Percentiles rank a stretch among this genome's conserved stretches.
Evolutionary conservation across 805 yeast genomes (phyloP).

Genomic region (Candida mattraensis): DNA sequence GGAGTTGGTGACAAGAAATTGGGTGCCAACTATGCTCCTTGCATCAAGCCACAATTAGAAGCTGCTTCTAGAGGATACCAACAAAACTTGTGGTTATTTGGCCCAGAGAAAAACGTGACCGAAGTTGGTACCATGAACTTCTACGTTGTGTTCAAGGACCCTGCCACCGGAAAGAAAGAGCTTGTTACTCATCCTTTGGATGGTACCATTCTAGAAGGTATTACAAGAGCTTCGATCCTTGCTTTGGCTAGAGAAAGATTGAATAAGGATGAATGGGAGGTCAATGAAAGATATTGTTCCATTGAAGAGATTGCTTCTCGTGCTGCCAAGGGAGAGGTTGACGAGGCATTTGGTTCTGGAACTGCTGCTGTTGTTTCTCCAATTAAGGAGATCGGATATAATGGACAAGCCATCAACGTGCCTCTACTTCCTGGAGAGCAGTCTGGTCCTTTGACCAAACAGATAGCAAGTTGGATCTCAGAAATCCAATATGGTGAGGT

Average conservation of each 20-base stretch:
- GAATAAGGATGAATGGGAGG: conserved; percentile 73
- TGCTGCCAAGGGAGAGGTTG: conserved; percentile 75
- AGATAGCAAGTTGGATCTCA: conserved; percentile 81
- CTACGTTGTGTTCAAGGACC: conserved; percentile 79
- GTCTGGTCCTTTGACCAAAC: conserved; percentile 73
- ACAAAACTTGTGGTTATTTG: conserved; percentile 96
- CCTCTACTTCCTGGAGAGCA: conserved; percentile 82
- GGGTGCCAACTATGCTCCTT: conserved; percentile 98
- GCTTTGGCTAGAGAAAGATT: conserved; percentile 74
- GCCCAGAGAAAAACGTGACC: conserved; percentile 82
- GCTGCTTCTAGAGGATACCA: conserved; percentile 92
- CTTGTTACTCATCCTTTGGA: conserved; percentile 95
- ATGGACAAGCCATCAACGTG: conserved; percentile 67
- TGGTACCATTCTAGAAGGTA: conserved; percentile 96
- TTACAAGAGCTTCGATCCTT: conserved; percentile 88
- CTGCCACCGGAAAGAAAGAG: conserved; percentile 81
- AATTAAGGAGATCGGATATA: conserved; percentile 81
- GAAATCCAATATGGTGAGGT: conserved; percentile 88
- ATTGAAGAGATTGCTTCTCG: conserved; percentile 78
- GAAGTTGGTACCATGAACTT: conserved; percentile 99
- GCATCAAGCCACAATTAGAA: conserved; percentile 84
- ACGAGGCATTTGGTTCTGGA: conserved; percentile 96
- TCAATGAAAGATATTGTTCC: conserved; percentile 80
- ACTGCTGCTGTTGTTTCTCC: conserved; percentile 98
- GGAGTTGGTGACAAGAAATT: conserved; percentile 95